phyloP scores from a whole-genome alignment of 495 filamentous ascomycete species.

The Ramalina peruviana region DNA sequence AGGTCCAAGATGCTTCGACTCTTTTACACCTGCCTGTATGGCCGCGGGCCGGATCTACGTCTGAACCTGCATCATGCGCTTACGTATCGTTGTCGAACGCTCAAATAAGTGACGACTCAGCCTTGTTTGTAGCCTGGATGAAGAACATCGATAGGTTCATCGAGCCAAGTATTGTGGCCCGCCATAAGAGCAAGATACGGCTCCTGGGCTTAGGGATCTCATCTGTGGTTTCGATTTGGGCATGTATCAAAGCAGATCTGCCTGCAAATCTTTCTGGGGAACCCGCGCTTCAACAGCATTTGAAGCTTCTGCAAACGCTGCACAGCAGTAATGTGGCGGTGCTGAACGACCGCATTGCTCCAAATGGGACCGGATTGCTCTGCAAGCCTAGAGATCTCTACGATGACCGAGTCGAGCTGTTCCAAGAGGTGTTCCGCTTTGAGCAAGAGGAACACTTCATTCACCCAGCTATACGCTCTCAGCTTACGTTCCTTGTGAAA shows the following conservation, averaged over 20 bases:
- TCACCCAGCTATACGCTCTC: neutral
- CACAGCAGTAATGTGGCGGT: neutral
- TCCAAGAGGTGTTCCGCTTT: constrained; percentile 2
- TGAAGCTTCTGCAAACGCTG: neutral
- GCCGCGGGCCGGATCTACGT: neutral
- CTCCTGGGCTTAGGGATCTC: neutral
- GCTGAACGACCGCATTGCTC: neutral
- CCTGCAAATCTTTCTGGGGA: neutral
- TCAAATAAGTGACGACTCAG: neutral
- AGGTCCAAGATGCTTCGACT: neutral
- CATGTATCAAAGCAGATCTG: neutral
- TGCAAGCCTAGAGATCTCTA: constrained; percentile 1
- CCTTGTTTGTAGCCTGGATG: constrained; percentile 7
- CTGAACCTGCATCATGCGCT: neutral
- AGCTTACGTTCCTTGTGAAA: neutral
- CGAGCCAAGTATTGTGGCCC: neutral
- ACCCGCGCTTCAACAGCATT: neutral
- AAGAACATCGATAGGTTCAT: neutral
- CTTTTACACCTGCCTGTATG: constrained; percentile 7
- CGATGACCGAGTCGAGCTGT: constrained; percentile 3
- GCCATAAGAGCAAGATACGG: neutral
- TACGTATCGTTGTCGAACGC: neutral
- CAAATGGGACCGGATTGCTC: neutral
- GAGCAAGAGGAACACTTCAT: neutral
- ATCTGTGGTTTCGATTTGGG: neutral